A percentile compares a stretch with the other conserved stretches of the same genome.
Conservation (phyloP, 75 land plant species). For the Pinus taeda region DNA sequence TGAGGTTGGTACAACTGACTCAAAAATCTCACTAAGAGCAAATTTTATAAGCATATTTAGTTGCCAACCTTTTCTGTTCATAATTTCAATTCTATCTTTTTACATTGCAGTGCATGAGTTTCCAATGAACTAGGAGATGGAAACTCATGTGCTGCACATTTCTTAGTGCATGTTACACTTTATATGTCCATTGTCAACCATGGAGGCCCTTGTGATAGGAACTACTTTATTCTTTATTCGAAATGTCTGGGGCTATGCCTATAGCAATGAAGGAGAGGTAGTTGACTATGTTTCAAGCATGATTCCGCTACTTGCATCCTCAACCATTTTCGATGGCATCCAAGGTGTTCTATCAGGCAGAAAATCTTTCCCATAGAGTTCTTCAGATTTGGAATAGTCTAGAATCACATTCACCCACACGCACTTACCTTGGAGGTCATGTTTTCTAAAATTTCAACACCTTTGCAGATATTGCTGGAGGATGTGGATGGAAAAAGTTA, state of each 20-base stretch:
- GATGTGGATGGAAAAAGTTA: conserved; percentile 79
- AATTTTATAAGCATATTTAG: background rate
- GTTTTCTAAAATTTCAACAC: background rate
- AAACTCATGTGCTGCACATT: conserved; percentile 38
- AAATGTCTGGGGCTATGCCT: conserved; percentile 56
- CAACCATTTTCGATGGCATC: conserved; percentile 67
- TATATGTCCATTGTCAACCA: conserved; percentile 18
- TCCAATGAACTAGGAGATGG: conserved; percentile 85
- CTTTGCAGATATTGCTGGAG: conserved; percentile 59
- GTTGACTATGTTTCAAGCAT: conserved; percentile 56
- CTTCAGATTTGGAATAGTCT: no score
- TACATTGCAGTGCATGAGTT: conserved; percentile 53
- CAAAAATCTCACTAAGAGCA: no score
- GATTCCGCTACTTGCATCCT: conserved; percentile 63
- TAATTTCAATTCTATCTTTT: background rate
- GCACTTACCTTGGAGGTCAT: background rate
- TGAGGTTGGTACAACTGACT: conserved; percentile 23
- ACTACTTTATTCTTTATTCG: conserved; percentile 35
- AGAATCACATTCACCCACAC: no score
- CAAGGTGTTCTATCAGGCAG: conserved; percentile 82
- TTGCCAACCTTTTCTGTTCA: background rate
- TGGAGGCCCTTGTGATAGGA: conserved; percentile 41
- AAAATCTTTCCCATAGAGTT: background rate
- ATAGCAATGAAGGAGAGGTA: conserved; percentile 74
- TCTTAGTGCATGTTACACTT: conserved; percentile 34